phyloP scores from a whole-genome alignment of 177 flowering plant genomes.

The Telopea speciosissima region DNA sequence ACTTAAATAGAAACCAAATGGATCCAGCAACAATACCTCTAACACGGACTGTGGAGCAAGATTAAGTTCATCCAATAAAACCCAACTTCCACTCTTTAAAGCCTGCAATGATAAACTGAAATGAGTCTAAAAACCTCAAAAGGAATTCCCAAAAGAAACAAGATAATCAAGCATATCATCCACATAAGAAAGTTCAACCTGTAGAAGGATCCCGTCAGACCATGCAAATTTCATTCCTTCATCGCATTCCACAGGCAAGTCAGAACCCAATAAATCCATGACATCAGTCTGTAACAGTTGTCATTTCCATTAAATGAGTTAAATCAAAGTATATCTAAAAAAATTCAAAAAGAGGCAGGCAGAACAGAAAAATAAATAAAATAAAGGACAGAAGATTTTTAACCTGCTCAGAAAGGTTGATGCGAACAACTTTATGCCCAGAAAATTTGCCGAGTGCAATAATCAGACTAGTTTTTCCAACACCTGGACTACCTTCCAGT shows the following conservation, averaged over 20 bases:
- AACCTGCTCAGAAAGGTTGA: conserved; percentile 98
- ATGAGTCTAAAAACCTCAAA: neutral
- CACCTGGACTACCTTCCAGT: conserved; percentile 98
- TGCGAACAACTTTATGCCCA: conserved; percentile 86
- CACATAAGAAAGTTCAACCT: conserved; percentile 37
- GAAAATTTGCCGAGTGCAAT: conserved; percentile 75
- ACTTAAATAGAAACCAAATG: neutral
- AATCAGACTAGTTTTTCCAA: conserved; percentile 94
- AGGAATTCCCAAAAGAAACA: neutral
- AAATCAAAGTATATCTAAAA: neutral
- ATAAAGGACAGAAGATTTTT: conserved; percentile 3
- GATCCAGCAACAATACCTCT: conserved; percentile 40
- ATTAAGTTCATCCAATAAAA: conserved; percentile 93
- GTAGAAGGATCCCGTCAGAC: conserved; percentile 97
- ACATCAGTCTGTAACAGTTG: conserved; percentile 70
- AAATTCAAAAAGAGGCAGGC: neutral
- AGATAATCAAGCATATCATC: neutral
- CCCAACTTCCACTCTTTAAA: conserved; percentile 85
- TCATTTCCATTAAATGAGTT: neutral
- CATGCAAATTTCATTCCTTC: conserved; percentile 91
- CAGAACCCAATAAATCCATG: conserved; percentile 94
- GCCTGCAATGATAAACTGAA: conserved; percentile 43
- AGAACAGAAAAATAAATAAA: neutral
- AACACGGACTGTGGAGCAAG: conserved; percentile 98
- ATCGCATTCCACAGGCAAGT: conserved; percentile 80